Evolutionary conservation across 805 yeast genomes (phyloP).

Genomic region (Zygotorulaspora chibaensis): DNA sequence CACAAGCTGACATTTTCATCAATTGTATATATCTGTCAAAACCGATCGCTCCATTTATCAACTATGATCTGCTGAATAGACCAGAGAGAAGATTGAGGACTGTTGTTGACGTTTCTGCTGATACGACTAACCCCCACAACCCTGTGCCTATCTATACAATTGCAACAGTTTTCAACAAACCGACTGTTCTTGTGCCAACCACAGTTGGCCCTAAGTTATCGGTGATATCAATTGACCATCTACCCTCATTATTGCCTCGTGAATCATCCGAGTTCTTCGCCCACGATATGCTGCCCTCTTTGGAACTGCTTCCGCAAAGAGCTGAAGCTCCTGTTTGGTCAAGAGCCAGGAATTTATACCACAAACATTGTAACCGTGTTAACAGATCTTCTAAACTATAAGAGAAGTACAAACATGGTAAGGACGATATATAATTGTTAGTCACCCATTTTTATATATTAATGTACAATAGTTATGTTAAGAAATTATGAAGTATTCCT

Average conservation of each 20-base stretch:
- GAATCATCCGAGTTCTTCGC: conserved; percentile 94
- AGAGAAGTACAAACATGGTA: conserved; percentile 5
- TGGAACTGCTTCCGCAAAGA: conserved; percentile 80
- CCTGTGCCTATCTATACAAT: conserved; percentile 91
- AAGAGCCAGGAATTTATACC: conserved; percentile 77
- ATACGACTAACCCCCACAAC: conserved; percentile 96
- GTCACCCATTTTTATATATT: conserved; percentile 1
- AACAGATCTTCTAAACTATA: conserved; percentile 43
- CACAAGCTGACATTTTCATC: conserved; percentile 79
- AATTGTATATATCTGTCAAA: conserved; percentile 92
- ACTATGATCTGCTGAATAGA: conserved; percentile 60
- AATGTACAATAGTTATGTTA: conserved; percentile 12
- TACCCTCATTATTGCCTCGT: conserved; percentile 93
- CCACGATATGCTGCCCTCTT: conserved; percentile 81
- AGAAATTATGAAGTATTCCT: neutral
- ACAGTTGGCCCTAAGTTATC: conserved; percentile 79
- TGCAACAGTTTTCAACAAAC: conserved; percentile 87
- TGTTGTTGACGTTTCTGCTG: conserved; percentile 97
- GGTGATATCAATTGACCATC: conserved; percentile 92
- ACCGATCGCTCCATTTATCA: conserved; percentile 91
- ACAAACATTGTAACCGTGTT: conserved; percentile 78
- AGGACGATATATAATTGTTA: neutral
- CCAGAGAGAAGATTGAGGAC: conserved; percentile 75
- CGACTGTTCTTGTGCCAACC: conserved; percentile 81
- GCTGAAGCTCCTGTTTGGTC: conserved; percentile 85